Evolutionary conservation across 2,329 filamentous ascomycete species (phyloP).

Genomic region (Colletotrichum tanaceti): DNA sequence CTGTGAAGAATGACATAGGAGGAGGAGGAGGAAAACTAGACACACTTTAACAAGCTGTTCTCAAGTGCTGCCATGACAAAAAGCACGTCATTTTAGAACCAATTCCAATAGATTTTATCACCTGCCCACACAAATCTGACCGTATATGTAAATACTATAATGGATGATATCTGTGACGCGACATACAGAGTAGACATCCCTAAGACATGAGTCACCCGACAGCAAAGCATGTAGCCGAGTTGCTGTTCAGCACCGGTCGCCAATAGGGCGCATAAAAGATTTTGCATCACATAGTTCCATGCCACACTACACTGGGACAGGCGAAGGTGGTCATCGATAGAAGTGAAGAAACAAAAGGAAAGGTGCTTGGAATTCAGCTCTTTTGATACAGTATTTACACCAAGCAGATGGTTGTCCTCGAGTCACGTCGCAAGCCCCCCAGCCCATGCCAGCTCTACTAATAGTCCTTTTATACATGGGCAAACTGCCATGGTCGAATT

Average conservation of each 20-base stretch:
- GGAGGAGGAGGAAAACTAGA: neutral
- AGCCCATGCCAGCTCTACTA: constrained; percentile 46
- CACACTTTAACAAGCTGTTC: constrained; percentile 6
- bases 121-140: neutral
- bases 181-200: too few relatives aligned
- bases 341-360: constrained; percentile 43
- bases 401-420: constrained; percentile 44
- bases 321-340: neutral
- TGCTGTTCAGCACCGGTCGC: neutral
- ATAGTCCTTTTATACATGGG: constrained; percentile 52
- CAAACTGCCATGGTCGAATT: constrained; percentile 40
- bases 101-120: constrained; percentile 20
- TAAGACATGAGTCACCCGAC: neutral
- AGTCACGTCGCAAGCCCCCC: constrained; percentile 49
- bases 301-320: too few relatives aligned
- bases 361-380: constrained; percentile 51
- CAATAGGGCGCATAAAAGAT: neutral
- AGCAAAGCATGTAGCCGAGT: neutral
- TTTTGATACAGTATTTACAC: constrained; percentile 60
- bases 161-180: neutral
- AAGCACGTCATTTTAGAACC: constrained; percentile 25
- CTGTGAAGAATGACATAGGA: neutral
- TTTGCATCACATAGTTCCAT: neutral
- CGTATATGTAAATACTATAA: too few relatives aligned
- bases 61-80: constrained; percentile 17